A percentile compares a stretch with the other conserved stretches of the same genome.
Conservation (phyloP, 345 rosid genomes). For the Hevea brasiliensis region DNA sequence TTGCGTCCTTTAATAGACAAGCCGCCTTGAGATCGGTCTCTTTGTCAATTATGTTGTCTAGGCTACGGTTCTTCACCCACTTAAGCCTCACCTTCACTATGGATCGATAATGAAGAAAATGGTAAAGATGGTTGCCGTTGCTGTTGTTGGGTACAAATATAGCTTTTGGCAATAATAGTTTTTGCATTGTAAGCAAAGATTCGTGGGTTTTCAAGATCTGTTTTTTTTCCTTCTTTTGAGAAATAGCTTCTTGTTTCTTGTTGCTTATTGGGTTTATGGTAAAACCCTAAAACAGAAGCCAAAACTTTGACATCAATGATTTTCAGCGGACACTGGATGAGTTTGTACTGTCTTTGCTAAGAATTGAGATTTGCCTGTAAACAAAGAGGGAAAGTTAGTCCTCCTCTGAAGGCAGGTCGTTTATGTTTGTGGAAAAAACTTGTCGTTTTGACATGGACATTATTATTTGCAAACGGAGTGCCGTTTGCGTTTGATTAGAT, state of each 20-base stretch:
- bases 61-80: constrained; percentile 85
- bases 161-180: neutral
- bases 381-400: too few relatives aligned
- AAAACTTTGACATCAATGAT: neutral
- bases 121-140: neutral
- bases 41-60: constrained; percentile 77
- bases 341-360: too few relatives aligned
- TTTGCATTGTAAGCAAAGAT: neutral
- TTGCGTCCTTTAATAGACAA: constrained; percentile 85
- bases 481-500: too few relatives aligned
- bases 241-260: neutral
- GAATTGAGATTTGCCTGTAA: too few relatives aligned
- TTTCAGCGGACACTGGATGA: too few relatives aligned
- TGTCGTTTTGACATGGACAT: too few relatives aligned
- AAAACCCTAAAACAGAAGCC: constrained; percentile 13
- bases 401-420: too few relatives aligned
- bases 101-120: constrained; percentile 11
- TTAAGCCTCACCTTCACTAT: constrained; percentile 69
- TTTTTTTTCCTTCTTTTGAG: neutral
- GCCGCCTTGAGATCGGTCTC: constrained; percentile 96
- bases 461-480: too few relatives aligned
- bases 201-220: constrained; percentile 14
- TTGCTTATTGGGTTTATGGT: neutral
- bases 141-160: neutral
- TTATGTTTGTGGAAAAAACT: too few relatives aligned